phyloP scores from a whole-genome alignment of 352 stramenopile genomes.

The Globisporangium radiosum region DNA sequence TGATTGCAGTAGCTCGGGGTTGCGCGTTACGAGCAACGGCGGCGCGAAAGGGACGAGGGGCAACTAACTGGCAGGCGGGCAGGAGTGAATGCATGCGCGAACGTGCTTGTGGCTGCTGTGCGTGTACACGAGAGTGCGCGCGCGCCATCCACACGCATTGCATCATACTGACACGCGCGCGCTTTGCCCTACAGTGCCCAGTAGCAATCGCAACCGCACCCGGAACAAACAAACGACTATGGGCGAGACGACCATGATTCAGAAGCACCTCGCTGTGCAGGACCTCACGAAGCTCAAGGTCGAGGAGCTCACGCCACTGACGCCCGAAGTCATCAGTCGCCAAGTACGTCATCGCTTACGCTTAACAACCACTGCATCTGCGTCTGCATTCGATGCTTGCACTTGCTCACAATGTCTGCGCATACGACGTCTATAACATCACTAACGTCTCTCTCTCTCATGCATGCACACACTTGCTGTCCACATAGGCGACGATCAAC shows the following conservation, averaged over 20 bases:
- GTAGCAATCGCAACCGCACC: conserved; percentile 2
- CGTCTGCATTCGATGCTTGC: too few species aligned
- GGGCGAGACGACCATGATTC: conserved; percentile 48
- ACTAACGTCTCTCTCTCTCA: neutral
- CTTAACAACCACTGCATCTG: too few species aligned
- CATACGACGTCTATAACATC: too few species aligned
- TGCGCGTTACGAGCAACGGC: neutral
- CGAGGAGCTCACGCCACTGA: conserved; percentile 94
- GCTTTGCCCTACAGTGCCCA: neutral
- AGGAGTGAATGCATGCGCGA: neutral
- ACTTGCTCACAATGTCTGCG: too few species aligned
- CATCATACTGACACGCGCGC: neutral
- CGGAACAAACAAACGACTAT: conserved; percentile 20
- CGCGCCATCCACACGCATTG: neutral
- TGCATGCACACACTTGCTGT: neutral
- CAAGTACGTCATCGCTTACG: conserved; percentile 20
- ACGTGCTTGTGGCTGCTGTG: conserved; percentile 3
- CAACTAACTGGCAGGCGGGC: neutral
- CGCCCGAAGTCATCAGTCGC: conserved; percentile 96
- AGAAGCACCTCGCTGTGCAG: conserved; percentile 87
- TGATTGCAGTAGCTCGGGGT: too few species aligned
- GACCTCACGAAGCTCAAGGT: conserved; percentile 94
- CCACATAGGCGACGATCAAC: conserved; percentile 97
- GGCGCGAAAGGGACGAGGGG: neutral
- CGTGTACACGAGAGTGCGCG: neutral